These are phyloP conservation scores for Drosera spatulata DNA, from an alignment of 179 eudicot genomes.

Conservation along the genomic window DNA sequence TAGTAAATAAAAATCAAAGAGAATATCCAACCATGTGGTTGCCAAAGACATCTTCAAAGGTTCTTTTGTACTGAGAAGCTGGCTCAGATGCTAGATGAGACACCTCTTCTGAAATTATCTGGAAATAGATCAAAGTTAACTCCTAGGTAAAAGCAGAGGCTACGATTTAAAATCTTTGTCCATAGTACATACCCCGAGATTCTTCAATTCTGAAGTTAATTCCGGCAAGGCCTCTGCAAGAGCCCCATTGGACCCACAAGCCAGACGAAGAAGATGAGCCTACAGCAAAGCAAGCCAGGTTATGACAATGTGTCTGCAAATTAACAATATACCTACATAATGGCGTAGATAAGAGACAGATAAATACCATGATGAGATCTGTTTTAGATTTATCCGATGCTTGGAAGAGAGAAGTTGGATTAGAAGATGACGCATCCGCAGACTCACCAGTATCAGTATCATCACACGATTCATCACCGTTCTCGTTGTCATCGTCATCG, in stretches of 20 bases:
- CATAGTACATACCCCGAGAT: slow-evolving; percentile 53
- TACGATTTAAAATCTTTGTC: no score
- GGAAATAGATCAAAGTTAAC: slow-evolving; percentile 14
- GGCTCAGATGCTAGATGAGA: slow-evolving; percentile 56
- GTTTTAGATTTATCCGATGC: slow-evolving; percentile 41
- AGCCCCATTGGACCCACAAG: slow-evolving; percentile 77
- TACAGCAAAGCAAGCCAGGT: slow-evolving; percentile 13
- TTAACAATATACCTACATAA: neutral
- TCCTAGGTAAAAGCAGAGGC: neutral
- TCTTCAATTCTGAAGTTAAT: slow-evolving; percentile 67
- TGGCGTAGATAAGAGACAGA: neutral
- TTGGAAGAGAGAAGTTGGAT: slow-evolving; percentile 27
- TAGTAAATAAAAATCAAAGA: neutral
- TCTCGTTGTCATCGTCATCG: no score
- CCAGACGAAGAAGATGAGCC: slow-evolving; percentile 98
- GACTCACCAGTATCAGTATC: slow-evolving; percentile 28
- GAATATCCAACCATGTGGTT: slow-evolving; percentile 45
- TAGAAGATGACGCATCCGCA: slow-evolving; percentile 34
- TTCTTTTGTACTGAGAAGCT: slow-evolving; percentile 51
- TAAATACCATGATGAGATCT: slow-evolving; percentile 67
- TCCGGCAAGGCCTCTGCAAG: slow-evolving; percentile 77
- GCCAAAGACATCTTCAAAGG: slow-evolving; percentile 50
- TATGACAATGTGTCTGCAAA: slow-evolving; percentile 1
- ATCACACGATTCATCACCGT: slow-evolving; percentile 21
- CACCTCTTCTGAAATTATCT: slow-evolving; percentile 71